A percentile compares a stretch with the other conserved stretches of the same genome.
Conservation (phyloP, 768 basidiomycete genomes). For the Rhizopogon rudus region DNA sequence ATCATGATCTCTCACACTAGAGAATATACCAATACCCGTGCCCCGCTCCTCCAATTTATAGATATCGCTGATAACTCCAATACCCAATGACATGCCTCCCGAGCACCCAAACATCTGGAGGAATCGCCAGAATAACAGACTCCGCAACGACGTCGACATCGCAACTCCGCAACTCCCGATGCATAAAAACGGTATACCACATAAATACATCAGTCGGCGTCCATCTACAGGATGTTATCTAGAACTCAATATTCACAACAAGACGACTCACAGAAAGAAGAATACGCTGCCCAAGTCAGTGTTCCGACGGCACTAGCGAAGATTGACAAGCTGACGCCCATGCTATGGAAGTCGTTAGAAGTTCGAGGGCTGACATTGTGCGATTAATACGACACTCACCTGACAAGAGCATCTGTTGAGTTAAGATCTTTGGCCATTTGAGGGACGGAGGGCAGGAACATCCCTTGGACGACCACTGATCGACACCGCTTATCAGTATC, state of each 20-base stretch:
- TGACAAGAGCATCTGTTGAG: slow-evolving; percentile 51
- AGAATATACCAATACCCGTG: slow-evolving; percentile 49
- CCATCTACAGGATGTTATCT: slow-evolving; percentile 41
- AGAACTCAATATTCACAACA: background rate
- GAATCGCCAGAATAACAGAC: slow-evolving; percentile 52
- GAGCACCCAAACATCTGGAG: slow-evolving; percentile 58
- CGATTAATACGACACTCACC: slow-evolving; percentile 23
- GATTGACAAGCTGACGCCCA: slow-evolving; percentile 44
- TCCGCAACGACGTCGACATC: slow-evolving; percentile 34
- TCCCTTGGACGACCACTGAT: slow-evolving; percentile 39
- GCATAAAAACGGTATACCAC: slow-evolving; percentile 40
- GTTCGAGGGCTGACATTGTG: background rate
- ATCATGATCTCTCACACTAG: slow-evolving; percentile 31
- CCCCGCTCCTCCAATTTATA: slow-evolving; percentile 50
- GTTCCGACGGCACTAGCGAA: slow-evolving; percentile 37
- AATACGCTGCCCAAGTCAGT: slow-evolving; percentile 44
- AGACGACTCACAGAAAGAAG: slow-evolving; percentile 34
- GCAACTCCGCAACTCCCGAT: slow-evolving; percentile 56
- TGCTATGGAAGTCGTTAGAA: slow-evolving; percentile 15
- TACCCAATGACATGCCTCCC: slow-evolving; percentile 45
- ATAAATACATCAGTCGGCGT: slow-evolving; percentile 50
- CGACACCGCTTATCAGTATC: background rate
- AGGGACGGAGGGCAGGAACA: slow-evolving; percentile 66
- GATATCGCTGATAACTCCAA: slow-evolving; percentile 54
- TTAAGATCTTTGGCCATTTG: slow-evolving; percentile 58